Percentiles rank a stretch among this genome's conserved stretches.
These are phyloP conservation scores for Hypoxylon trugodes DNA, from an alignment of 495 filamentous ascomycete genomes.

Conservation along the genomic window DNA sequence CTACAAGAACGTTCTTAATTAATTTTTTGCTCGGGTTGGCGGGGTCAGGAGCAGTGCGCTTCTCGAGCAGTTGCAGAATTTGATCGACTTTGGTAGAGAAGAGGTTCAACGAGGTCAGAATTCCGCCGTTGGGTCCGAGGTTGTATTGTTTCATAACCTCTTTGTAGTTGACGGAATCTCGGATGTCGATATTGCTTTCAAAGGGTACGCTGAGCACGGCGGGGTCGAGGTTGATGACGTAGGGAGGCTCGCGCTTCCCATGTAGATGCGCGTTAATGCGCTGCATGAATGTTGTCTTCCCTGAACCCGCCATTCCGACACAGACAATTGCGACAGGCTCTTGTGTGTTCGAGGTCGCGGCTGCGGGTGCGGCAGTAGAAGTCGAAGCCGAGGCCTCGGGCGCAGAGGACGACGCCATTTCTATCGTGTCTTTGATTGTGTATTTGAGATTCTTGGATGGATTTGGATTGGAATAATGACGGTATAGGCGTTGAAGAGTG, in stretches of 20 bases:
- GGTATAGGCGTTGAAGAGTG: background rate
- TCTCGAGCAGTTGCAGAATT: slow-evolving; percentile 87
- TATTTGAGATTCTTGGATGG: background rate
- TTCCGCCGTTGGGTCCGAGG: slow-evolving; percentile 96
- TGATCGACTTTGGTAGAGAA: slow-evolving; percentile 99
- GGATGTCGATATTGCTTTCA: slow-evolving; percentile 97
- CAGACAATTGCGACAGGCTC: slow-evolving; percentile 79
- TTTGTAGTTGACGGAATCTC: slow-evolving; percentile 98
- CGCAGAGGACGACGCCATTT: slow-evolving; percentile 24
- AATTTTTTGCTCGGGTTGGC: slow-evolving; percentile 66
- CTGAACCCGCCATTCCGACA: slow-evolving; percentile 97
- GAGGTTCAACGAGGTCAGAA: slow-evolving; percentile 92
- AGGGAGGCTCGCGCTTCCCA: slow-evolving; percentile 74
- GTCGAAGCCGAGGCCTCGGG: slow-evolving; percentile 26
- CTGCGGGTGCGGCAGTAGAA: slow-evolving; percentile 11
- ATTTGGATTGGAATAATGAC: background rate
- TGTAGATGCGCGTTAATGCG: slow-evolving; percentile 93
- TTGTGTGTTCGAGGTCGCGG: slow-evolving; percentile 4
- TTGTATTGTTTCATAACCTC: slow-evolving; percentile 99
- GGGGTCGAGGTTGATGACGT: slow-evolving; percentile 97
- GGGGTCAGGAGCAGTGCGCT: slow-evolving; percentile 74
- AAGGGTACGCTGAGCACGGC: slow-evolving; percentile 97
- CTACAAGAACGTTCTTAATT: slow-evolving; percentile 86
- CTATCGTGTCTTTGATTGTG: background rate
- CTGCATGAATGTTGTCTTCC: slow-evolving; percentile 99